Conservation (phyloP, 176 grass and related monocot species). For the Pontederia crassipes region DNA sequence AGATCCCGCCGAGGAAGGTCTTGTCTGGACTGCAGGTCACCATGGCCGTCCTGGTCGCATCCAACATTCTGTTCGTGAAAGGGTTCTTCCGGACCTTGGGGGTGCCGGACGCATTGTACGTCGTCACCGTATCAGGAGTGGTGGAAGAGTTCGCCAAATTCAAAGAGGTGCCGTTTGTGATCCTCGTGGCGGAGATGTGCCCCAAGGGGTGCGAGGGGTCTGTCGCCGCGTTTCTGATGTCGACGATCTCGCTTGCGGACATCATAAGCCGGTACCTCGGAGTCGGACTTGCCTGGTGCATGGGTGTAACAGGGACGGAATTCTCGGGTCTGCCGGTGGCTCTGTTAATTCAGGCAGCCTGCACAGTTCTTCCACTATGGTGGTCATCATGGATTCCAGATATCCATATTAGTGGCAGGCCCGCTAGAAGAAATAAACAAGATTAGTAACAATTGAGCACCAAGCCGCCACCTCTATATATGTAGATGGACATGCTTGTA, state of each 20-base stretch:
- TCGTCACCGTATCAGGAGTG: constrained; percentile 66
- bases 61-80: constrained; percentile 72
- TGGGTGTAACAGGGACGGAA: constrained; percentile 55
- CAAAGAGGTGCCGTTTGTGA: constrained; percentile 71
- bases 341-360: constrained; percentile 58
- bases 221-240: constrained; percentile 83
- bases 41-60: constrained; percentile 53
- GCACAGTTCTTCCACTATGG: constrained; percentile 58
- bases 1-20: constrained; percentile 49
- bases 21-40: constrained; percentile 54
- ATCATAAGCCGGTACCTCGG: constrained; percentile 81
- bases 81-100: constrained; percentile 58
- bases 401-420: constrained; percentile 22
- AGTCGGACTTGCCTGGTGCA: constrained; percentile 47
- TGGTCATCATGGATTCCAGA: constrained; percentile 47
- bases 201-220: constrained; percentile 80
- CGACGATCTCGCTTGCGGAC: constrained; percentile 48
- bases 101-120: constrained; percentile 64
- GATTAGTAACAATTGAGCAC: too few species aligned
- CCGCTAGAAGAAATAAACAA: constrained; percentile 68
- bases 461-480: too few species aligned
- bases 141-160: constrained; percentile 52
- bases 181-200: constrained; percentile 71
- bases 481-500: too few species aligned
- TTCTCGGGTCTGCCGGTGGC: constrained; percentile 60